These are phyloP conservation scores for Ustilago shanxiensis DNA, from an alignment of 1,284 basidiomycete species.

Conservation along the genomic window DNA sequence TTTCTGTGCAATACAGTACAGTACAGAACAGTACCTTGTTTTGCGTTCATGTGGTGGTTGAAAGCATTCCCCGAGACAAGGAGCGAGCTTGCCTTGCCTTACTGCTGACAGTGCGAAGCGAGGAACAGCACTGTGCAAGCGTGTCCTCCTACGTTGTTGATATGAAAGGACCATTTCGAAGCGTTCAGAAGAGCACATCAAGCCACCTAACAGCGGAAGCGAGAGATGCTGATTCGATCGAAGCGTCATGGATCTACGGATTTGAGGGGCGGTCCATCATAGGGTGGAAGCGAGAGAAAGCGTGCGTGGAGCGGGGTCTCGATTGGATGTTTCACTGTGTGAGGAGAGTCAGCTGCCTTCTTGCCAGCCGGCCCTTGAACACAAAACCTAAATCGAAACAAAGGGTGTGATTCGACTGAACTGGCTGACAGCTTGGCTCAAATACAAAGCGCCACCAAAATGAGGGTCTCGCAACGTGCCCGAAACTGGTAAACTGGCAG, in stretches of 20 bases:
- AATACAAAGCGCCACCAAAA: neutral
- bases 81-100: neutral
- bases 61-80: neutral
- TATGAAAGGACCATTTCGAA: too few species aligned
- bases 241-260: neutral
- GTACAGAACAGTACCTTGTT: too few species aligned
- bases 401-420: too few species aligned
- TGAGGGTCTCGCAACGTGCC: neutral
- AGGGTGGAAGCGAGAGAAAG: neutral
- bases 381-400: neutral
- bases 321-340: neutral
- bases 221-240: neutral
- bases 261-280: too few species aligned
- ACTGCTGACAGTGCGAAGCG: neutral
- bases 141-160: too few species aligned
- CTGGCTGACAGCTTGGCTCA: neutral
- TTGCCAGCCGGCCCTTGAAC: neutral
- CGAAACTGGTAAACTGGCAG: neutral
- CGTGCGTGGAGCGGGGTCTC: neutral
- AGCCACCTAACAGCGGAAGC: too few species aligned
- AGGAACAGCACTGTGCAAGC: too few species aligned
- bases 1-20: too few species aligned
- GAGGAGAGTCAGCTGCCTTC: neutral
- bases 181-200: too few species aligned
- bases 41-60: neutral